Evolutionary conservation across 2,329 filamentous ascomycete species (phyloP).

Genomic region (Trichophyton verrucosum): DNA sequence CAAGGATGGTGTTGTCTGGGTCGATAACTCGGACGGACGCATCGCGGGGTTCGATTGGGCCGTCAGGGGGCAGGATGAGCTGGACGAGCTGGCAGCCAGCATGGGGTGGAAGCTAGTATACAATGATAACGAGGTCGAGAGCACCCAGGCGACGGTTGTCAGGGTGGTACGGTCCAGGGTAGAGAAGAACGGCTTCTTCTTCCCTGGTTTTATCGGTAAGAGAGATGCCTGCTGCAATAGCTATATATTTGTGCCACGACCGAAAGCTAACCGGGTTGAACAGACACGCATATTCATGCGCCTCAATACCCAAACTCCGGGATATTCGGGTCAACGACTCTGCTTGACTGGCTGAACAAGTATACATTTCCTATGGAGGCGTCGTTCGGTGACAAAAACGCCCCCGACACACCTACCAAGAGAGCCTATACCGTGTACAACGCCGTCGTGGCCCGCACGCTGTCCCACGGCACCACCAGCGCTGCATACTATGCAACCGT

Average conservation of each 20-base stretch:
- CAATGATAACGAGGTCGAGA: conserved; percentile 12
- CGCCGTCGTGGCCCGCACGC: conserved; percentile 63
- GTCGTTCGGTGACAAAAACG: conserved; percentile 43
- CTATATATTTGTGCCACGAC: too few relatives aligned
- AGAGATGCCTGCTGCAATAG: too few relatives aligned
- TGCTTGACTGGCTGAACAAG: conserved; percentile 82
- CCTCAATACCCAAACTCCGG: conserved; percentile 90
- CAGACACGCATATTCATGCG: conserved; percentile 92
- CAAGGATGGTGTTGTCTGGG: conserved; percentile 37
- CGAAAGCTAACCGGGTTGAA: not conserved
- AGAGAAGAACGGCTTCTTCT: conserved; percentile 34
- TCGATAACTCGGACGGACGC: conserved; percentile 22
- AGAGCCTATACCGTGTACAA: conserved; percentile 50
- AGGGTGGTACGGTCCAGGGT: conserved; percentile 28
- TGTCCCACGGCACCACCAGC: conserved; percentile 84
- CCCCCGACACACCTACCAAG: conserved; percentile 18
- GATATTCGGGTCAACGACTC: conserved; percentile 83
- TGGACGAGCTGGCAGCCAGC: conserved; percentile 20
- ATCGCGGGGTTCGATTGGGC: conserved; percentile 27
- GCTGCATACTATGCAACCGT: conserved; percentile 92
- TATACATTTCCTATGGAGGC: conserved; percentile 93
- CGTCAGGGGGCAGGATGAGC: conserved; percentile 16
- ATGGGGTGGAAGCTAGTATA: conserved; percentile 22
- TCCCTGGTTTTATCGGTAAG: conserved; percentile 37
- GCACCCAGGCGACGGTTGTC: conserved; percentile 13